Percentiles rank a stretch among this genome's conserved stretches.
These are phyloP conservation scores for Magnusiomyces sp. DNA, from an alignment of 1,139 yeast genomes.

Conservation along the genomic window DNA sequence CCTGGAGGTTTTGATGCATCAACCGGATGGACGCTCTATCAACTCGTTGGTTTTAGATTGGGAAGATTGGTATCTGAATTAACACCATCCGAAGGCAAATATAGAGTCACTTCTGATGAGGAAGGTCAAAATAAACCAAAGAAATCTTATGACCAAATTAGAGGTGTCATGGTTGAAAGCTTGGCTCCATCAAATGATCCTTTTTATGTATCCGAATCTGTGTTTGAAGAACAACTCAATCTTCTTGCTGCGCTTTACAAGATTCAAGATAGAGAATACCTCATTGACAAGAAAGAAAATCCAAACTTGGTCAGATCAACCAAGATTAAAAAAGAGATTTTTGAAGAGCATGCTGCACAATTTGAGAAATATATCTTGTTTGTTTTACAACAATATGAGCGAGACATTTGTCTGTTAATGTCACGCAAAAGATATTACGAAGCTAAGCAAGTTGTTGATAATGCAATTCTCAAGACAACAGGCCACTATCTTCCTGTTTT, in stretches of 20 bases:
- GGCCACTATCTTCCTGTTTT: not conserved
- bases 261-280: not conserved
- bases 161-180: not conserved
- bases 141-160: not conserved
- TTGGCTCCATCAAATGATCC: not conserved
- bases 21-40: not conserved
- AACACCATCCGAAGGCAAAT: too few relatives aligned
- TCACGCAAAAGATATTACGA: not conserved
- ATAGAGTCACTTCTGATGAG: not conserved
- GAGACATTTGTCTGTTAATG: not conserved
- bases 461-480: not conserved
- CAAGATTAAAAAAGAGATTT: not conserved
- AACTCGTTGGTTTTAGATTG: not conserved
- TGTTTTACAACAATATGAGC: not conserved
- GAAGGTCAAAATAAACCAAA: not conserved
- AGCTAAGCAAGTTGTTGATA: slow-evolving; percentile 2
- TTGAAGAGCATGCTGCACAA: not conserved
- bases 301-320: not conserved
- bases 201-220: not conserved
- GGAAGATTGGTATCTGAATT: not conserved
- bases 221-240: not conserved
- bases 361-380: not conserved
- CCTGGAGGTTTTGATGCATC: not conserved
- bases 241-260: not conserved
- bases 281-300: not conserved